A percentile compares a stretch with the other conserved stretches of the same genome.
Evolutionary conservation across 495 filamentous ascomycete genomes (phyloP).

Genomic region (Aspergillus cristatus): DNA sequence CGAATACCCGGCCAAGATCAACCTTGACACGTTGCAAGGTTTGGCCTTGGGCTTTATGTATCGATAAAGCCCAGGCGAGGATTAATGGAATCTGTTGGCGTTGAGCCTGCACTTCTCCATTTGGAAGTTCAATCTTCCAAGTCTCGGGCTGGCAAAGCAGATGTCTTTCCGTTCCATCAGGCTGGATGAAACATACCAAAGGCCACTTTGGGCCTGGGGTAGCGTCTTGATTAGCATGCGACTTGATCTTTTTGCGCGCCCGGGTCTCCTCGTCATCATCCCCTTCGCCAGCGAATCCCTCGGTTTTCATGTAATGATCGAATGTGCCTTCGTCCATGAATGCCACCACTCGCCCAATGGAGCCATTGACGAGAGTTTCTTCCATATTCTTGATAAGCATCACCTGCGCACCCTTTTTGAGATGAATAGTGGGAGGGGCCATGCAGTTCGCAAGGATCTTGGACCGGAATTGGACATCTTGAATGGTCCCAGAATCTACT

Average conservation of each 20-base stretch:
- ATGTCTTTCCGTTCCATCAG: slow-evolving; percentile 68
- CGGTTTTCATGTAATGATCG: slow-evolving; percentile 49
- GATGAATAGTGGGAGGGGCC: slow-evolving; percentile 64
- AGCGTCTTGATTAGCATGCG: slow-evolving; percentile 29
- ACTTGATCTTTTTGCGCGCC: slow-evolving; percentile 41
- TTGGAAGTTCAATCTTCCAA: slow-evolving; percentile 96
- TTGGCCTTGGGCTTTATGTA: slow-evolving; percentile 97
- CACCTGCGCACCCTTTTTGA: slow-evolving; percentile 91
- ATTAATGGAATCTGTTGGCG: slow-evolving; percentile 62
- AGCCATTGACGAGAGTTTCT: slow-evolving; percentile 86
- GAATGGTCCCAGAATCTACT: slow-evolving; percentile 63
- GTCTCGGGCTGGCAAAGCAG: slow-evolving; percentile 76
- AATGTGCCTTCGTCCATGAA: slow-evolving; percentile 84
- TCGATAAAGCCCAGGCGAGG: slow-evolving; percentile 91
- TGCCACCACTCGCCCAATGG: slow-evolving; percentile 70
- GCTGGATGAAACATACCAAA: slow-evolving; percentile 67
- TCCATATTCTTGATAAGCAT: slow-evolving; percentile 99
- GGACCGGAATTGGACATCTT: slow-evolving; percentile 57
- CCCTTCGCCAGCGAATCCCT: slow-evolving; percentile 36
- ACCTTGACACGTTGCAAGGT: slow-evolving; percentile 93
- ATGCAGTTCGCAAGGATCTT: slow-evolving; percentile 84
- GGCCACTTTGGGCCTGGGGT: slow-evolving; percentile 52
- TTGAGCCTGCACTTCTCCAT: slow-evolving; percentile 84
- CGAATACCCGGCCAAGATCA: slow-evolving; percentile 83
- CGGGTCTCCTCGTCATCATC: slow-evolving; percentile 34